These are phyloP conservation scores for Lactarius hatsudake DNA, from an alignment of 768 basidiomycete species.

Conservation along the genomic window DNA sequence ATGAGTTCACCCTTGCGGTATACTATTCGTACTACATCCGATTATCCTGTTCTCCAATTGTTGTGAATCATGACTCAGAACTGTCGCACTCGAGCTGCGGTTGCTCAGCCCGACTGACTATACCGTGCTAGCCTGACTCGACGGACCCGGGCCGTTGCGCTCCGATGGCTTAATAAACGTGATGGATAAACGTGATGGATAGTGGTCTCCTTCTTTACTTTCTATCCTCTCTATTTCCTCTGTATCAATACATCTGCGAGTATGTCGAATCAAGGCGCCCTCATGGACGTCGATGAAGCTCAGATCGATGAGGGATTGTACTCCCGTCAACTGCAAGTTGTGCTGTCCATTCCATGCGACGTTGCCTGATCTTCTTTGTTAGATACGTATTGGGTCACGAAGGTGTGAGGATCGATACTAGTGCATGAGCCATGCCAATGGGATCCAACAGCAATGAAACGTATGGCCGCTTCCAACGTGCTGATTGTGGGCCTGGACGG, in stretches of 20 bases:
- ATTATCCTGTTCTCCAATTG: background rate
- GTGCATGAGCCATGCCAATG: background rate
- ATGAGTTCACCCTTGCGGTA: background rate
- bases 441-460: constrained; percentile 84
- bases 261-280: constrained; percentile 42
- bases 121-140: no score
- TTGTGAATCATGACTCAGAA: constrained; percentile 8
- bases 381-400: constrained; percentile 97
- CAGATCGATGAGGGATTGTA: constrained; percentile 92
- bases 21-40: constrained; percentile 2
- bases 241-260: constrained; percentile 10
- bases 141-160: constrained; percentile 8
- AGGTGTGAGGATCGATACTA: constrained; percentile 47
- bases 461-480: constrained; percentile 95
- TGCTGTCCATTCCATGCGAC: constrained; percentile 11
- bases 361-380: constrained; percentile 26
- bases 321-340: constrained; percentile 84
- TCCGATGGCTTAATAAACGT: background rate
- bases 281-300: constrained; percentile 85
- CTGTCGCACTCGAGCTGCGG: background rate
- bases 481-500: constrained; percentile 91
- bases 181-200: background rate
- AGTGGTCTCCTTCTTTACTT: background rate
- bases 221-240: background rate
- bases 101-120: background rate